These are phyloP conservation scores for Lophiostoma macrostomum DNA, from an alignment of 495 filamentous ascomycete genomes.

Conservation along the genomic window DNA sequence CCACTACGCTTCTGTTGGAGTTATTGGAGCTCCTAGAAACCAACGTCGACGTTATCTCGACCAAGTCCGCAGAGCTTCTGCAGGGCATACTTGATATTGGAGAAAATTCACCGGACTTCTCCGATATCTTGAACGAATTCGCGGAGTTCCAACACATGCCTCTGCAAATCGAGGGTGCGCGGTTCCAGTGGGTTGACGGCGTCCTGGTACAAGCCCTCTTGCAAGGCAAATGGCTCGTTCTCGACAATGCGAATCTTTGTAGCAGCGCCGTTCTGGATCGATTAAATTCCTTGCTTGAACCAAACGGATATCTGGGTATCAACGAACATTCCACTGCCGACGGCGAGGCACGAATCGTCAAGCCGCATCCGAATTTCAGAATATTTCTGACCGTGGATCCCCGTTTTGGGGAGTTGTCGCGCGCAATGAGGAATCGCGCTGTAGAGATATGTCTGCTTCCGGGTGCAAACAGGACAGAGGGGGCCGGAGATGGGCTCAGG, in stretches of 20 bases:
- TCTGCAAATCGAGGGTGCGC: conserved; percentile 54
- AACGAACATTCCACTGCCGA: conserved; percentile 84
- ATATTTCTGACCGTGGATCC: conserved; percentile 95
- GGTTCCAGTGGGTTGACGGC: conserved; percentile 96
- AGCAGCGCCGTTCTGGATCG: conserved; percentile 91
- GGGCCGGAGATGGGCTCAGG: neutral
- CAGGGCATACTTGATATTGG: neutral
- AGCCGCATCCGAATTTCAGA: conserved; percentile 81
- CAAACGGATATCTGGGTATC: conserved; percentile 79
- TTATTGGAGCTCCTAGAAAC: conserved; percentile 14
- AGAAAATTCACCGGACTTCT: neutral
- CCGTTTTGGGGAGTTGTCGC: conserved; percentile 85
- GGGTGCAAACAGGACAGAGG: neutral
- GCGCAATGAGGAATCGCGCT: conserved; percentile 94
- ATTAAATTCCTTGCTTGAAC: conserved; percentile 90
- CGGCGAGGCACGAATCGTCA: conserved; percentile 75
- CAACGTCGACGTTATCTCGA: neutral
- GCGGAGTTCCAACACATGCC: conserved; percentile 5
- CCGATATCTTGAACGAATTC: conserved; percentile 8
- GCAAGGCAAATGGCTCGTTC: conserved; percentile 84
- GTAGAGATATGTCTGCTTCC: conserved; percentile 75
- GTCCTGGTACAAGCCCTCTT: conserved; percentile 82
- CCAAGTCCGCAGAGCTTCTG: neutral
- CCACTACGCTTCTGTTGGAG: neutral
- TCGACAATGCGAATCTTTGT: conserved; percentile 97